Evolutionary conservation across 2,329 filamentous ascomycete species (phyloP), one percentile per base, ranked within the genome.

Genomic region (Alternaria hordeiaustralica): DNA sequence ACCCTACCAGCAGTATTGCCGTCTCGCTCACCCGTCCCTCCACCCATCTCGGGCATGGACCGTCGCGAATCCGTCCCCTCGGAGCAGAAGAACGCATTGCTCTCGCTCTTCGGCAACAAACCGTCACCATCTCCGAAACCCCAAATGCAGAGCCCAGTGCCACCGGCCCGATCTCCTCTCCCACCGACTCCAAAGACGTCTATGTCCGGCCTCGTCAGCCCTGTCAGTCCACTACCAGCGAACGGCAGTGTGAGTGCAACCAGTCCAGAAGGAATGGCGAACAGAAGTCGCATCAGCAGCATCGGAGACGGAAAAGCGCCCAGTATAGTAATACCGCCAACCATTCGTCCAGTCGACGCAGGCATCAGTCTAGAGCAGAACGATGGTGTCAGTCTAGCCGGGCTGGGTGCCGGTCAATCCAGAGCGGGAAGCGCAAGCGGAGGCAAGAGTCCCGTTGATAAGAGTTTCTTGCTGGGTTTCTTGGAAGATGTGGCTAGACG

Each of bases 401-500:
- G 62, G 30, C 47, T 64, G 33, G 41, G 49, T 25, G 25, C 36
- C 36, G 15, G 12, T n/a, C 53, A 56, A 20, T n/a, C 15, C 6
- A 64, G 41, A 56, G 46, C 65, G 20, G 51, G 60, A 18, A 66
- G 58, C 18, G 26, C 53, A 15, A 68, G 44, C 26, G 75, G 70
- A 4, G 72, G 69, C 11, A 79, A 75, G 60, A 79, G 73, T 53
- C 87, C 91, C 0, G 90, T 88, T 0, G 90, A 96, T 70, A 90
- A 92, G 75, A 89, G 85, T 15, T 96, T 96, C 72, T 81, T 96
- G 75, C 83, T 96, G 55, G 90, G 87, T 10, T 96, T 93, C 75
- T 81, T 96, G 71, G 88, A 92, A 67, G 83, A 83, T 60, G 83
- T 86, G 33, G 77, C 77, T 23, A 69, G 71, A 60, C 64, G 73